phyloP scores from a whole-genome alignment of 2,329 filamentous ascomycete species.

The Penicillium frequentans region DNA sequence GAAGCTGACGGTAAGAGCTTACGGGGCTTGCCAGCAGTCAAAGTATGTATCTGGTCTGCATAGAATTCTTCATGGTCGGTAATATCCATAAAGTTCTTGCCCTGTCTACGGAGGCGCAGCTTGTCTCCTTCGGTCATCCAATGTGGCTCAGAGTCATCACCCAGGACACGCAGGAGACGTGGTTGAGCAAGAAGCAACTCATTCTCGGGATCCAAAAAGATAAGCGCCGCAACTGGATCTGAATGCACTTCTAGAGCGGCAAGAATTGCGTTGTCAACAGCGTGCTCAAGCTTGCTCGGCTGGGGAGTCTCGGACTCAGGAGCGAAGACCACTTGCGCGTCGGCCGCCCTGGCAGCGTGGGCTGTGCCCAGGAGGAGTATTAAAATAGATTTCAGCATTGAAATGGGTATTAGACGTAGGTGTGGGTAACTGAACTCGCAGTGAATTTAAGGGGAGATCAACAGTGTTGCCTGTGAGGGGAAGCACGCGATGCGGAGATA shows the following conservation, averaged over 20 bases:
- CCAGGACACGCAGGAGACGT: slow-evolving; percentile 4
- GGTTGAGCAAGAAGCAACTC: slow-evolving; percentile 1
- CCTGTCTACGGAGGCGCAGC: slow-evolving; percentile 7
- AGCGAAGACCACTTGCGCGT: slow-evolving; percentile 2
- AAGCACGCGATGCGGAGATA: neutral
- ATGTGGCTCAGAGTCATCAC: neutral
- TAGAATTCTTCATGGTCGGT: slow-evolving; percentile 12
- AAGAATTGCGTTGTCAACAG: slow-evolving; percentile 1
- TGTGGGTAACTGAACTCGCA: neutral
- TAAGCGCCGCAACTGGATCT: slow-evolving; percentile 5
- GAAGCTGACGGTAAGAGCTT: neutral
- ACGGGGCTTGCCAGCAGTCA: slow-evolving; percentile 5
- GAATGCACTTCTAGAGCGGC: slow-evolving; percentile 1
- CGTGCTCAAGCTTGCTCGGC: slow-evolving; percentile 1
- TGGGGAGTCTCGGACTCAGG: neutral
- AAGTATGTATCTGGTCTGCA: neutral
- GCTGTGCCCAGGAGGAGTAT: neutral
- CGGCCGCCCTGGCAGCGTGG: neutral
- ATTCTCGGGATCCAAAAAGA: neutral
- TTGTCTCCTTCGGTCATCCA: slow-evolving; percentile 15
- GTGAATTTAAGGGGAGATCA: neutral
- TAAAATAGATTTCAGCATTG: slow-evolving; percentile 1
- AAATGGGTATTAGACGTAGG: neutral
- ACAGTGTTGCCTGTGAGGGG: neutral
- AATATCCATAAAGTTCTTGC: slow-evolving; percentile 11